Percentiles rank a stretch among this genome's conserved stretches.
Evolutionary conservation across 2,329 filamentous ascomycete species (phyloP).

Genomic region (Penicillium sp.): DNA sequence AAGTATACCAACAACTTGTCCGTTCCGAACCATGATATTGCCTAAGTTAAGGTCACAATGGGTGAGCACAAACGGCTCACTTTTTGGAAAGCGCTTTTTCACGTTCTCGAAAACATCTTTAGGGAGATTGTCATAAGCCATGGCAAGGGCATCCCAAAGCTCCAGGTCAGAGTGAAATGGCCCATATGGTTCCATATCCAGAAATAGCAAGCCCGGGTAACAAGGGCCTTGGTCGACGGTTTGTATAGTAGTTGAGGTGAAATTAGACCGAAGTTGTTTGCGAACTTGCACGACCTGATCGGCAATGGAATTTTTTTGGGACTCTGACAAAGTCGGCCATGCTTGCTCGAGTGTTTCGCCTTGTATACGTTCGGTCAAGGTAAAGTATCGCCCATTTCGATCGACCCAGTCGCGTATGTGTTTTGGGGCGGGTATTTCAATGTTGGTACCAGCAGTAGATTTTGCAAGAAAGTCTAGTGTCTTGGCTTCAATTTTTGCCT

Average conservation of each 20-base stretch:
- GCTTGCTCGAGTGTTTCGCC: constrained; percentile 19
- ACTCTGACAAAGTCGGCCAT: constrained; percentile 17
- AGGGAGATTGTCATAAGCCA: constrained; percentile 6
- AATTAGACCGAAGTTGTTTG: constrained; percentile 8
- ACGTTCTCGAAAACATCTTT: constrained; percentile 16
- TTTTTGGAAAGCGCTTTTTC: constrained; percentile 20
- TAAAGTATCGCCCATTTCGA: constrained; percentile 16
- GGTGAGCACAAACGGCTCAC: constrained; percentile 27
- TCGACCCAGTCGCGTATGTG: constrained; percentile 21
- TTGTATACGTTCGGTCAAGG: constrained; percentile 14
- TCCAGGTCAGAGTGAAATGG: background rate
- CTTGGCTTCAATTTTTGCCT: constrained; percentile 10
- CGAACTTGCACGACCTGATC: constrained; percentile 18
- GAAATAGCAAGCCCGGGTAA: constrained; percentile 9
- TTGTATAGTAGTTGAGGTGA: constrained; percentile 17
- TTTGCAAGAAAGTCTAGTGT: constrained; percentile 8
- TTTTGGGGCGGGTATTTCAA: constrained; percentile 13
- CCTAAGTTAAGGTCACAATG: constrained; percentile 29
- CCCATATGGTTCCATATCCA: background rate
- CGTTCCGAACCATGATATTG: constrained; percentile 29
- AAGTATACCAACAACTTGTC: constrained; percentile 27
- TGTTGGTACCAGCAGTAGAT: constrained; percentile 1
- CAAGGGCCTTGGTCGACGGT: constrained; percentile 14
- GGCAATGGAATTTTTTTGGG: constrained; percentile 16
- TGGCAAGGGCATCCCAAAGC: background rate